A percentile compares a stretch with the other conserved stretches of the same genome.
Conservation (phyloP, 1,139 yeast species). For the Yamadazyma pseudoaaseri region DNA sequence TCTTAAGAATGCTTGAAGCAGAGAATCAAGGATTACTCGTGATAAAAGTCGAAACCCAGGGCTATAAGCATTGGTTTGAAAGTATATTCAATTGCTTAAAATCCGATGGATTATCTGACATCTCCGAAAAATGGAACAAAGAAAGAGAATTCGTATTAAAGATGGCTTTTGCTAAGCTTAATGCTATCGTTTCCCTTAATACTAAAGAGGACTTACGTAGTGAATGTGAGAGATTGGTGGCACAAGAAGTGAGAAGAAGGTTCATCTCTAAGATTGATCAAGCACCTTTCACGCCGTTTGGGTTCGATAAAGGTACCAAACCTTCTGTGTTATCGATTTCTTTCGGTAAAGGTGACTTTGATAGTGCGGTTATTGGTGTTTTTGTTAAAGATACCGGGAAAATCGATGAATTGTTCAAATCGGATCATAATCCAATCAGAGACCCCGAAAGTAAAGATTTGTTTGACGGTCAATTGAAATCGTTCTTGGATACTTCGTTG, state of each 20-base stretch:
- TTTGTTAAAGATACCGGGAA: conserved; percentile 79
- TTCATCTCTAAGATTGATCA: conserved; percentile 79
- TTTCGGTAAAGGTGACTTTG: conserved; percentile 81
- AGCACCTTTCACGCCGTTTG: conserved; percentile 86
- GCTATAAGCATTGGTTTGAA: conserved; percentile 44
- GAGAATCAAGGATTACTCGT: conserved; percentile 63
- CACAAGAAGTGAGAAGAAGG: conserved; percentile 64
- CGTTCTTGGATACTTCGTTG: conserved; percentile 39
- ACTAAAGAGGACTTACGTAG: conserved; percentile 82
- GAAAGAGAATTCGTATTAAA: conserved; percentile 68
- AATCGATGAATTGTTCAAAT: conserved; percentile 72
- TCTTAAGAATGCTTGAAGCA: conserved; percentile 88
- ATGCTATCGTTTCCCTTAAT: conserved; percentile 67
- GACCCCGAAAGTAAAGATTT: conserved; percentile 49
- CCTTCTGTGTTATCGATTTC: conserved; percentile 83
- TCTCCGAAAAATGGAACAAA: conserved; percentile 79
- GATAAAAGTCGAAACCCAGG: conserved; percentile 46
- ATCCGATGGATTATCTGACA: conserved; percentile 81
- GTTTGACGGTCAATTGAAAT: conserved; percentile 51
- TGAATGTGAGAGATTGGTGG: conserved; percentile 71
- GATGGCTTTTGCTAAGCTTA: conserved; percentile 65
- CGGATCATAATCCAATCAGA: conserved; percentile 73
- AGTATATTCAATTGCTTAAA: conserved; percentile 58
- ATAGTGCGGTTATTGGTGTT: conserved; percentile 85
- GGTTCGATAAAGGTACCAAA: conserved; percentile 73